phyloP scores from a whole-genome alignment of 2,329 filamentous ascomycete species.

The Fonsecaea pedrosoi region DNA sequence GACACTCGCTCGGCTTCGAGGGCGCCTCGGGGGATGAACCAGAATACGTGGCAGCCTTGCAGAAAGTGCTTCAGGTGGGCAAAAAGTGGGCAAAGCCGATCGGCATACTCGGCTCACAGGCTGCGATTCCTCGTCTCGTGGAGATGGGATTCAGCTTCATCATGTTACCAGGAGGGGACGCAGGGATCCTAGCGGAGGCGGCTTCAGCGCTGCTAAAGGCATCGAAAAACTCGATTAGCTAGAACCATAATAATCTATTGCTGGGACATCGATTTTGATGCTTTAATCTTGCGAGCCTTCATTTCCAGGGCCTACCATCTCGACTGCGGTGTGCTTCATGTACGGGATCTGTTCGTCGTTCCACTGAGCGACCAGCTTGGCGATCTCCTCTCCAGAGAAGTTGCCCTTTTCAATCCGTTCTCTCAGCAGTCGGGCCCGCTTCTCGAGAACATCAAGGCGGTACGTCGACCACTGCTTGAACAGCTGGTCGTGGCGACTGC shows the following conservation, averaged over 20 bases:
- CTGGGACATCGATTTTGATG: background rate
- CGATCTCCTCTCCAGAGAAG: conserved; percentile 19
- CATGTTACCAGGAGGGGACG: conserved; percentile 20
- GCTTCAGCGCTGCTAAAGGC: conserved; percentile 11
- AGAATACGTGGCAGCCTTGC: conserved; percentile 16
- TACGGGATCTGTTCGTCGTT: conserved; percentile 27
- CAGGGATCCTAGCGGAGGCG: conserved; percentile 21
- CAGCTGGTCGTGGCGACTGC: conserved; percentile 24
- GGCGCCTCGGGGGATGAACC: conserved; percentile 11
- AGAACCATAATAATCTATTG: background rate
- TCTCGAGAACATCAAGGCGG: conserved; percentile 27
- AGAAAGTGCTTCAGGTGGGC: conserved; percentile 12
- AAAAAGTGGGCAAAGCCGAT: conserved; percentile 13
- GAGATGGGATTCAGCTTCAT: conserved; percentile 24
- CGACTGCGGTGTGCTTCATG: conserved; percentile 24
- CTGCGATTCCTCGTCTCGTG: background rate
- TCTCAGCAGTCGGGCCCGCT: conserved; percentile 19
- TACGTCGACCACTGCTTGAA: conserved; percentile 30
- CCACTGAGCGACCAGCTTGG: conserved; percentile 24
- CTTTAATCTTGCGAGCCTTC: conserved; percentile 24
- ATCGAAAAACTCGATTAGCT: conserved; percentile 14
- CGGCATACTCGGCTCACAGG: conserved; percentile 13
- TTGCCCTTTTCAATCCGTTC: conserved; percentile 15
- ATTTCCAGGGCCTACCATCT: conserved; percentile 27
- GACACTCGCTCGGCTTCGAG: conserved; percentile 23